Conservation (phyloP, 2,329 filamentous ascomycete species). For the Arachnomyces sp. region DNA sequence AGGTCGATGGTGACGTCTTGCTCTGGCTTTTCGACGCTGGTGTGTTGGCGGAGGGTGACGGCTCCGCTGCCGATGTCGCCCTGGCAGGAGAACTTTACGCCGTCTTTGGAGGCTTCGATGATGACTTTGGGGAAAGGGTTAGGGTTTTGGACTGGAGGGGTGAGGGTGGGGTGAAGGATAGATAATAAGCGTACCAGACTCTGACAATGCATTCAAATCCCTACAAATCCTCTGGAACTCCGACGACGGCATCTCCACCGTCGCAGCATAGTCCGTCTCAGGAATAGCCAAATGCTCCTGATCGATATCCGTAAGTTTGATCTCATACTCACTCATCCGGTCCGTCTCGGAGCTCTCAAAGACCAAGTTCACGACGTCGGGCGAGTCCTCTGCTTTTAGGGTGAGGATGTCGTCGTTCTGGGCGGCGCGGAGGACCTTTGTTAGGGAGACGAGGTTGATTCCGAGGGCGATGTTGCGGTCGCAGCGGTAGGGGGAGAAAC, state of each 20-base stretch:
- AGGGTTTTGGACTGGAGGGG: slow-evolving; percentile 7
- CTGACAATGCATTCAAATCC: slow-evolving; percentile 83
- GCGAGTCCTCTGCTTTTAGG: slow-evolving; percentile 93
- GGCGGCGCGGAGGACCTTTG: slow-evolving; percentile 91
- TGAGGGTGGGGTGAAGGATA: neutral
- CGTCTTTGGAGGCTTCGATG: slow-evolving; percentile 95
- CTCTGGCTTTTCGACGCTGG: slow-evolving; percentile 79
- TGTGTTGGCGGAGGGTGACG: slow-evolving; percentile 82
- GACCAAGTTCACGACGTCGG: slow-evolving; percentile 87
- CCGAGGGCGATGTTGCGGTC: slow-evolving; percentile 98
- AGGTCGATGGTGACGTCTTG: slow-evolving; percentile 83
- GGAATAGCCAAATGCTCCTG: slow-evolving; percentile 98
- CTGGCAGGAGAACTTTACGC: slow-evolving; percentile 85
- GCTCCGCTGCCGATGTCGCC: slow-evolving; percentile 95
- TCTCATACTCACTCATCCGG: slow-evolving; percentile 94
- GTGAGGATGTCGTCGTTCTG: slow-evolving; percentile 92
- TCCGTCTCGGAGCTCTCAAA: slow-evolving; percentile 88
- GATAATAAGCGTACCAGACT: slow-evolving; percentile 65
- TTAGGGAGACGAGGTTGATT: slow-evolving; percentile 92
- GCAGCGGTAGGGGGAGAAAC: slow-evolving; percentile 91
- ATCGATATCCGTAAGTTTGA: slow-evolving; percentile 99
- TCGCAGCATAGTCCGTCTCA: slow-evolving; percentile 95
- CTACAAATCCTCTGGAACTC: slow-evolving; percentile 95
- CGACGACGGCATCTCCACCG: slow-evolving; percentile 73
- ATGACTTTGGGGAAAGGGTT: slow-evolving; percentile 54